These are phyloP conservation scores for Usnea hakonensis DNA, from an alignment of 495 filamentous ascomycete genomes.

Conservation along the genomic window DNA sequence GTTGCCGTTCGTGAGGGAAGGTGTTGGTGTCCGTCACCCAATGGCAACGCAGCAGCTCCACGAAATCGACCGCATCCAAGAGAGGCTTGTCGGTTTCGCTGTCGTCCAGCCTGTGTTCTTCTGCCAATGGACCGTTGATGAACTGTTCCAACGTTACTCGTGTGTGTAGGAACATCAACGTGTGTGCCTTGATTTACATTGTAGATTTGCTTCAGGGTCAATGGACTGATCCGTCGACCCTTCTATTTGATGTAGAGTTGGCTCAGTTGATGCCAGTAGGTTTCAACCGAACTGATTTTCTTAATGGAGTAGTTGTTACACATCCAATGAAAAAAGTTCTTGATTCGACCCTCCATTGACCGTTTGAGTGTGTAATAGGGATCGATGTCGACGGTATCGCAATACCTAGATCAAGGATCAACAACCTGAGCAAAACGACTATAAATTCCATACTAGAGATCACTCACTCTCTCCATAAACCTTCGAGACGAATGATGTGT, in stretches of 20 bases:
- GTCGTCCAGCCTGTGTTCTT: constrained; percentile 13
- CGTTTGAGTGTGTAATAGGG: too few species aligned
- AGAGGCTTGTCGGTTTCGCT: constrained; percentile 15
- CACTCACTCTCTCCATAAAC: constrained; percentile 14
- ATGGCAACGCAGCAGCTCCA: too few species aligned
- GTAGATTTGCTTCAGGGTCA: constrained; percentile 2
- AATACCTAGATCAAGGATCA: too few species aligned
- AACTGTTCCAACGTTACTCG: neutral
- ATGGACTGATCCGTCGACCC: constrained; percentile 8
- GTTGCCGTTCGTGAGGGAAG: constrained; percentile 15
- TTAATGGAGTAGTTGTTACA: constrained; percentile 6
- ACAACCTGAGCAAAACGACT: neutral
- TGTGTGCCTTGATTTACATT: neutral
- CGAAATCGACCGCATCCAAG: too few species aligned
- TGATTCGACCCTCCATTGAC: neutral
- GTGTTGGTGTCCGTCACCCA: too few species aligned
- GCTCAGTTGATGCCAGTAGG: too few species aligned
- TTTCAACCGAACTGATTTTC: constrained; percentile 14
- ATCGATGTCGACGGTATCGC: too few species aligned
- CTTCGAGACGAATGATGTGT: constrained; percentile 5
- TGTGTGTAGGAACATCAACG: neutral
- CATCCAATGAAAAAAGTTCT: constrained; percentile 11
- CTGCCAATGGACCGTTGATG: neutral
- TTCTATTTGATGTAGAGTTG: constrained; percentile 11
- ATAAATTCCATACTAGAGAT: neutral